Conservation (phyloP, 2,329 filamentous ascomycete genomes). For the Pestalotiopsis sp. region DNA sequence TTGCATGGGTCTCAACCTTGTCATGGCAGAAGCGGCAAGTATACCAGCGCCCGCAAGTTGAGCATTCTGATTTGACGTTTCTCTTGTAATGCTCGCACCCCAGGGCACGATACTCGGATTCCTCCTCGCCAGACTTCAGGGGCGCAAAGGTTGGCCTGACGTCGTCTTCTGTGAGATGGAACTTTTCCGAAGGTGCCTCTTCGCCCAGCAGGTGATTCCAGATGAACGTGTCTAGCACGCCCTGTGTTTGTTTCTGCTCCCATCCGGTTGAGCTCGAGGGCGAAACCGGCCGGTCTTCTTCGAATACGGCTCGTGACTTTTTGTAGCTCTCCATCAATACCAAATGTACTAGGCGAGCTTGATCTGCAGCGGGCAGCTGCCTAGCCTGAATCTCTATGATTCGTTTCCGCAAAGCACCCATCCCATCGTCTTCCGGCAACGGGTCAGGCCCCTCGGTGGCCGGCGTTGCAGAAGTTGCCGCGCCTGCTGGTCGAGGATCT, state of each 20-base stretch:
- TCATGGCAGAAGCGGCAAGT: conserved; percentile 96
- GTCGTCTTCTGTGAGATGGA: conserved; percentile 60
- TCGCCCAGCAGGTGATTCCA: conserved; percentile 55
- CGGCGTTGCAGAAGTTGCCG: not conserved
- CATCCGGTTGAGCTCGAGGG: conserved; percentile 39
- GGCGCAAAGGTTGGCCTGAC: conserved; percentile 69
- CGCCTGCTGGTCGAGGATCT: not conserved
- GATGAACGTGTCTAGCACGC: conserved; percentile 55
- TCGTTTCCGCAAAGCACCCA: conserved; percentile 64
- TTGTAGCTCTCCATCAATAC: conserved; percentile 71
- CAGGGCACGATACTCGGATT: conserved; percentile 48
- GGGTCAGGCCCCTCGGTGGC: conserved; percentile 19
- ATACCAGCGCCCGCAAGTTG: conserved; percentile 87
- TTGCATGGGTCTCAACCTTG: conserved; percentile 72
- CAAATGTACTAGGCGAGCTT: conserved; percentile 72
- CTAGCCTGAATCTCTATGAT: conserved; percentile 70
- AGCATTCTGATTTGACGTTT: conserved; percentile 95
- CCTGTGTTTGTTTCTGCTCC: conserved; percentile 43
- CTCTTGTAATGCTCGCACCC: conserved; percentile 93
- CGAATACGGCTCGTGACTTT: conserved; percentile 36
- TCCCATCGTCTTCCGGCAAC: conserved; percentile 79
- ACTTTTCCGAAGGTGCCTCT: conserved; percentile 39
- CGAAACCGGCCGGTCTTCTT: conserved; percentile 31
- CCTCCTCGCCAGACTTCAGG: conserved; percentile 43
- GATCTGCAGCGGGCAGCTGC: conserved; percentile 60